A percentile compares a stretch with the other conserved stretches of the same genome.
These are phyloP conservation scores for Magnaporthiopsis incrustans DNA, from an alignment of 2,329 filamentous ascomycete species.

Conservation along the genomic window DNA sequence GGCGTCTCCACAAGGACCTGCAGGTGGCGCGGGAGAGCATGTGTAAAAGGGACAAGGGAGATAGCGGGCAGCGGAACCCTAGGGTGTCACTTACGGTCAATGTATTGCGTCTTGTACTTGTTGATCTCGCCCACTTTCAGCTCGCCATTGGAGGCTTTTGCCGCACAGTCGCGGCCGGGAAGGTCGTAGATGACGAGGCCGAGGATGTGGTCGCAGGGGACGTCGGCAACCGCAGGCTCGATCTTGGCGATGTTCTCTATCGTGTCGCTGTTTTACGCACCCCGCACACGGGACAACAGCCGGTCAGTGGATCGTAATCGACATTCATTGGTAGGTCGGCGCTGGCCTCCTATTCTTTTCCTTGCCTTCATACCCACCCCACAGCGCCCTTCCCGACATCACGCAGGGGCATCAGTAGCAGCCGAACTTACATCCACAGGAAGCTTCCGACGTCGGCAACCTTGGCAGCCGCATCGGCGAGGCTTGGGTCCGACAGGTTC, in stretches of 20 bases:
- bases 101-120: slow-evolving; percentile 33
- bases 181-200: slow-evolving; percentile 54
- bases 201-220: slow-evolving; percentile 29
- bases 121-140: slow-evolving; percentile 43
- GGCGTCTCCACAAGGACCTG: neutral
- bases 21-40: neutral
- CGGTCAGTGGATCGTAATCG: neutral
- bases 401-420: neutral
- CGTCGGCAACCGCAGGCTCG: slow-evolving; percentile 26
- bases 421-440: slow-evolving; percentile 27
- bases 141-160: slow-evolving; percentile 56
- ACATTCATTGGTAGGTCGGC: neutral
- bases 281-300: neutral
- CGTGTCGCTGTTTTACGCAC: slow-evolving; percentile 22
- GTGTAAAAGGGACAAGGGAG: neutral
- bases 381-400: neutral
- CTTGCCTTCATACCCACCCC: neutral
- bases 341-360: too few species aligned
- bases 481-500: slow-evolving; percentile 20
- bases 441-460: slow-evolving; percentile 32
- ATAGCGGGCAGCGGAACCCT: too few species aligned
- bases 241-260: slow-evolving; percentile 29
- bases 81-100: slow-evolving; percentile 24
- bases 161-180: slow-evolving; percentile 56
- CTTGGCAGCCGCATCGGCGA: slow-evolving; percentile 22